Base-by-base conservation (phyloP, 345 rosid species). In the Salix viminalis region DNA sequence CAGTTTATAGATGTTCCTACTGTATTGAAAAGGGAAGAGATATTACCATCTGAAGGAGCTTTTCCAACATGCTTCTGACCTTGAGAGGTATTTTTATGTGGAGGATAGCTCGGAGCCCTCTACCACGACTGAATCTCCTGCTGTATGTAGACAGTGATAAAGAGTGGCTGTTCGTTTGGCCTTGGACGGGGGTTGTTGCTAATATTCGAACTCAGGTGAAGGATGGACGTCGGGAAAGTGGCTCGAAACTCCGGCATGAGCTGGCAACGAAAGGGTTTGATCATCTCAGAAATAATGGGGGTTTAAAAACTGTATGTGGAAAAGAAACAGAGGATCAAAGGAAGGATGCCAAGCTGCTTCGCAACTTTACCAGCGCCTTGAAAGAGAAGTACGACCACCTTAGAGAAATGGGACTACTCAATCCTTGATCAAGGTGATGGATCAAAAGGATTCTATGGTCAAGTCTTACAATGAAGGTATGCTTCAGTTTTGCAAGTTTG, bases 391-490 rank as follows among this genome's bases (percentile, higher is more conserved):
- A 4, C 18, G 42, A 56, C 52, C 61, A 24, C 44, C 79, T 85
- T 70, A 70, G 69, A 46, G 88, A 86, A 76, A 87, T 94, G 77
- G 89, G 83, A 85, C 81, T 7, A 75, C 61, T 13, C 21, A 13
- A 14, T 60, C 75, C 64, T 64, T 89, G 36, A 60, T 71, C 48
- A 64, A 65, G 30, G 42, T 84, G 82, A 74, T 76, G 67, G 13
- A 24, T 26, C 84, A 87, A 44, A 89, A 76, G 74, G 83, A 85
- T 61, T 78, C 67, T 28, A 84, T 89, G 83, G 66, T 84, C 79
- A 75, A 56, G 64, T 12, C 69, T 39, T 84, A 89, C 67, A 92
- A 91, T 85, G 91, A 88, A 76, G 89, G 98, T 86, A 80, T 26
- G 65, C 30, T 28, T 28, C 30, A 28, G 30, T 28, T 28, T 28